A percentile compares a stretch with the other conserved stretches of the same genome.
phyloP scores from a whole-genome alignment of 1,284 basidiomycete species.

The Flammula alnicola region DNA sequence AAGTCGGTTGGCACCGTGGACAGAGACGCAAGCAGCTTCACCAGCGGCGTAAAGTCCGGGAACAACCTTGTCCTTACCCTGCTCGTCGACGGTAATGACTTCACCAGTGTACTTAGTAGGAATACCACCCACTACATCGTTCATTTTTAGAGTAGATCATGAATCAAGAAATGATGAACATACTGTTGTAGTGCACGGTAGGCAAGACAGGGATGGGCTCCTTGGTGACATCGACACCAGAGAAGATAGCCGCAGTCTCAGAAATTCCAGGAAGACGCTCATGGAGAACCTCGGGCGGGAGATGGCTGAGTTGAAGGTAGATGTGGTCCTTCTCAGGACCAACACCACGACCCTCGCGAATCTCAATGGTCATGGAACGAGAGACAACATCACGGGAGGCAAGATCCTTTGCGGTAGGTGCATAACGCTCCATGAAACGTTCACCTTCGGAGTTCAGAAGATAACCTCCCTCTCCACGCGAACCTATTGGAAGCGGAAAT shows the following conservation, averaged over 20 bases:
- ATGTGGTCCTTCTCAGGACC: conserved; percentile 99
- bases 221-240: conserved; percentile 99
- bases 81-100: conserved; percentile 84
- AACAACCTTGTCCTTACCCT: conserved; percentile 94
- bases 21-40: conserved; percentile 98
- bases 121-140: conserved; percentile 91
- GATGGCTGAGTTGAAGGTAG: conserved; percentile 96
- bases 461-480: conserved; percentile 99
- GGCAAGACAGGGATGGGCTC: conserved; percentile 98
- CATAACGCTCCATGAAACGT: conserved; percentile 99
- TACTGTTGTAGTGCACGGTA: conserved; percentile 96
- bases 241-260: conserved; percentile 98
- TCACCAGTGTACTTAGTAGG: conserved; percentile 99
- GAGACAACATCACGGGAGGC: conserved; percentile 99
- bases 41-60: conserved; percentile 98
- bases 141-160: conserved; percentile 20
- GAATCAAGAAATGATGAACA: conserved; percentile 34
- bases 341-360: conserved; percentile 98
- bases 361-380: conserved; percentile 98
- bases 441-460: conserved; percentile 98
- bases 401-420: conserved; percentile 98
- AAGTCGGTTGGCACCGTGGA: conserved; percentile 99
- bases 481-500: conserved; percentile 58
- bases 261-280: conserved; percentile 99
- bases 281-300: conserved; percentile 95